Percentiles rank a stretch among this genome's conserved stretches.
These are phyloP conservation scores for Taiozyma sp. DNA, from an alignment of 1,139 yeast genomes.

Conservation along the genomic window DNA sequence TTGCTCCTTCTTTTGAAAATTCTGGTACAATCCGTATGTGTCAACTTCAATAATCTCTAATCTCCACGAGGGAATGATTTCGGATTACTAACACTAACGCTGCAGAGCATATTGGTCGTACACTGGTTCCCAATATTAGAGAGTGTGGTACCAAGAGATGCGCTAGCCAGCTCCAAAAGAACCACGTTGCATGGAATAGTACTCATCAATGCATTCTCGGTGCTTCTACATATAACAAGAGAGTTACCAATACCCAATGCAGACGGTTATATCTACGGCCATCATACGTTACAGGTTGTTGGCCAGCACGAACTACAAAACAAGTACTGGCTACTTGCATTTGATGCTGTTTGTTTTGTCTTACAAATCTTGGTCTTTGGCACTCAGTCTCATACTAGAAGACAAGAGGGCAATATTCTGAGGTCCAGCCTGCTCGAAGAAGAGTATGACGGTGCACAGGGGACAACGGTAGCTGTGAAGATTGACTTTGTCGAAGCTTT, in stretches of 20 bases:
- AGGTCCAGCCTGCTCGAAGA: not conserved
- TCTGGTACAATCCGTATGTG: constrained; percentile 12
- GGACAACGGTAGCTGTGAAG: constrained; percentile 7
- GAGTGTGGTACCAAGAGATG: constrained; percentile 6
- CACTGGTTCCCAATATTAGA: constrained; percentile 6
- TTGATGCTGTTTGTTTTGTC: constrained; percentile 15
- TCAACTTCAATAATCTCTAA: not conserved
- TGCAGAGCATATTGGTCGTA: not conserved
- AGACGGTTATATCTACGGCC: constrained; percentile 23
- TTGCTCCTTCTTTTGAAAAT: constrained; percentile 13
- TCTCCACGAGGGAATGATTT: not conserved
- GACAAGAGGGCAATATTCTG: not conserved
- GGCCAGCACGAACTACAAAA: constrained; percentile 17
- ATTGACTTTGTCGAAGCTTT: constrained; percentile 12
- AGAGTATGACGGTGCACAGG: constrained; percentile 14
- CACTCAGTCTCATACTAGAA: constrained; percentile 4
- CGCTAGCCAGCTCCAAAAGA: constrained; percentile 5
- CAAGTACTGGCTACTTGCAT: constrained; percentile 10
- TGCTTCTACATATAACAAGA: constrained; percentile 9
- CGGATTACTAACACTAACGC: not conserved
- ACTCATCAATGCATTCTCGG: constrained; percentile 6
- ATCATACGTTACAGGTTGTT: constrained; percentile 20
- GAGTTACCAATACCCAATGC: constrained; percentile 18
- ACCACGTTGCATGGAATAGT: constrained; percentile 10
- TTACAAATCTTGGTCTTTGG: constrained; percentile 16